Percentiles rank a stretch among this genome's conserved stretches.
phyloP scores from a whole-genome alignment of 1,284 basidiomycete genomes.

The Ustilago trichophora region DNA sequence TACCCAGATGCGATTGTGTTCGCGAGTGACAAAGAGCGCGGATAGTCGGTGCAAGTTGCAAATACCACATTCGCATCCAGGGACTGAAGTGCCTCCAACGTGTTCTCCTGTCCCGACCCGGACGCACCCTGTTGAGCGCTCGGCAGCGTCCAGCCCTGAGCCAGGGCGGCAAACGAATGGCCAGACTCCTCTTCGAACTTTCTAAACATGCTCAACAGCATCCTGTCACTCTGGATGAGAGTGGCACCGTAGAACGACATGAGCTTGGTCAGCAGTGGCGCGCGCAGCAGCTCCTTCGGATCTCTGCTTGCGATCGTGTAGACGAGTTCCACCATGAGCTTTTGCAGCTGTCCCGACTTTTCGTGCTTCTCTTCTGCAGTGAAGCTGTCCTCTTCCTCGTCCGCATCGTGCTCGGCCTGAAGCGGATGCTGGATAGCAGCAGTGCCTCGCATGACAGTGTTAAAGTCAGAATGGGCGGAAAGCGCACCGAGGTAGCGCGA shows the following conservation, averaged over 20 bases:
- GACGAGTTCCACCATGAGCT: slow-evolving; percentile 71
- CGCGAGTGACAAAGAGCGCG: slow-evolving; percentile 65
- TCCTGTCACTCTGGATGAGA: slow-evolving; percentile 73
- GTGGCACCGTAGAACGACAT: slow-evolving; percentile 79
- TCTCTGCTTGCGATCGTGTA: slow-evolving; percentile 77
- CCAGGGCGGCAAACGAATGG: slow-evolving; percentile 69
- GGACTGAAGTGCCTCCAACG: slow-evolving; percentile 75
- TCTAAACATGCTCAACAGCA: slow-evolving; percentile 77
- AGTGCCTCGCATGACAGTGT: slow-evolving; percentile 20
- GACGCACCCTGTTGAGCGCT: slow-evolving; percentile 2
- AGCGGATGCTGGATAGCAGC: slow-evolving; percentile 58
- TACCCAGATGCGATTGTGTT: slow-evolving; percentile 25
- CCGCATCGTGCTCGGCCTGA: too few relatives aligned
- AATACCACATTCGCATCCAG: slow-evolving; percentile 78
- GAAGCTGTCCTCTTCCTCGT: slow-evolving; percentile 66
- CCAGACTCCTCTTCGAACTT: slow-evolving; percentile 80
- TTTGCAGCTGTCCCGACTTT: slow-evolving; percentile 12
- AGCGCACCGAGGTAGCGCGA: slow-evolving; percentile 47
- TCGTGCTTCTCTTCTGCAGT: not conserved
- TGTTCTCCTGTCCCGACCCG: slow-evolving; percentile 1
- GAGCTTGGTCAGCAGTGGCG: slow-evolving; percentile 80
- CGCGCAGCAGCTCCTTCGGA: slow-evolving; percentile 81
- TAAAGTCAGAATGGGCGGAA: slow-evolving; percentile 45
- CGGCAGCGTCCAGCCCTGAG: slow-evolving; percentile 33
- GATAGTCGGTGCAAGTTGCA: slow-evolving; percentile 78